Conservation (phyloP, 352 stramenopile species). For the Phytophthora sojae region DNA sequence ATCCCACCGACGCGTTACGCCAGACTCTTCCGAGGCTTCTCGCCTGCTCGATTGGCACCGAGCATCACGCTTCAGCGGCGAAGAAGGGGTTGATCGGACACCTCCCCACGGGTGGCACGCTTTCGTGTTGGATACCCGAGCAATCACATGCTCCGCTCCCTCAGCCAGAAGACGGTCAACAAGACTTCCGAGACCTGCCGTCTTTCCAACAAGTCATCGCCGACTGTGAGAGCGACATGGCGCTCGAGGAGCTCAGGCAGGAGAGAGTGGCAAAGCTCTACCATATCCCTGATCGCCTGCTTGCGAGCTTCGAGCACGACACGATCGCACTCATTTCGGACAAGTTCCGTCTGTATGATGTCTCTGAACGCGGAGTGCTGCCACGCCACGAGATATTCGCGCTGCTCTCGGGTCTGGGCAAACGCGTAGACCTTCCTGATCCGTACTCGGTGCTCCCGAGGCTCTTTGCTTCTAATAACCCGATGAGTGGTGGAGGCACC, state of each 20-base stretch:
- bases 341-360: conserved; percentile 54
- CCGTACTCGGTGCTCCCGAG: conserved; percentile 44
- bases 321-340: conserved; percentile 39
- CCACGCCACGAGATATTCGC: conserved; percentile 51
- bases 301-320: conserved; percentile 36
- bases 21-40: conserved; percentile 21
- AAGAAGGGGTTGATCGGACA: conserved; percentile 26
- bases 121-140: conserved; percentile 20
- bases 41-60: not conserved
- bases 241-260: conserved; percentile 25
- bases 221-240: conserved; percentile 37
- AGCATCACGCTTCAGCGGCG: not conserved
- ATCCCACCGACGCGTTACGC: conserved; percentile 16
- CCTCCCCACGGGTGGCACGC: conserved; percentile 7
- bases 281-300: conserved; percentile 36
- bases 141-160: conserved; percentile 1
- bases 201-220: conserved; percentile 52
- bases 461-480: conserved; percentile 20
- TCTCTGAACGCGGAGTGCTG: conserved; percentile 46
- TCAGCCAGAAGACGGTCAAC: not conserved
- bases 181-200: conserved; percentile 36
- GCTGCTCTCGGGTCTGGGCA: conserved; percentile 46
- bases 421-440: conserved; percentile 48
- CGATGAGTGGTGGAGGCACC: not conserved
- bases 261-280: conserved; percentile 36